Evolutionary conservation across 495 filamentous ascomycete species (phyloP), one percentile per base, ranked within the genome.

Genomic region (Penicillium arizonense): DNA sequence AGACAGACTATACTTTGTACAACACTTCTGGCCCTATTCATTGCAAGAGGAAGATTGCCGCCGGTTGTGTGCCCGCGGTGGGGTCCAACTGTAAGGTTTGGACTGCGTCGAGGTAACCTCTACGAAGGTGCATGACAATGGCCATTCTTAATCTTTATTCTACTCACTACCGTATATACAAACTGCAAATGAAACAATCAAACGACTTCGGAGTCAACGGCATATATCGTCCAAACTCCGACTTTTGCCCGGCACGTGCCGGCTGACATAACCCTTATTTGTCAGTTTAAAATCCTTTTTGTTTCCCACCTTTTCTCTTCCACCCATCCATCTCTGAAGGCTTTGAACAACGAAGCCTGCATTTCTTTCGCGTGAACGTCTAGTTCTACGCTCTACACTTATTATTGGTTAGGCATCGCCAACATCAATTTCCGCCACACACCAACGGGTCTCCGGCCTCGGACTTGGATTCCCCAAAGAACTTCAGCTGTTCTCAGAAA

Each of bases 401-500:
- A 28, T 37, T 12, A 37, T 41, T 56, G 42, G 45, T 52, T 54
- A 28, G 50, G 60, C 50, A 45, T 58, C 60, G 63, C 60, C 60
- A 66, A 48, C 60, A 66, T 66, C 63, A 61, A 55, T 60, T 57
- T 47, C 44, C 35, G 24, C 35, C 45, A 12, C 40, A 50, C 37
- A 14, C 42, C 52, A 53, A 58, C 39, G 51, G 52, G 58, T 56
- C 40, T 66, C 56, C 61, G 57, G 53, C 56, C 41, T 68, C 59
- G 70, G 58, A 70, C 64, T 58, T 58, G 63, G 63, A 55, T 59
- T 66, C 57, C 57, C 52, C 36, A 42, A 67, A 70, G 57, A 69
- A 71, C 50, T 58, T 50, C 49, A 56, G 58, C 69, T 68, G 65
- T 66, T 76, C 70, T 65, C 66, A 70, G 68, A 73, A 69, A 73